Conservation (phyloP, 345 rosid genomes). For the Pistacia vera region DNA sequence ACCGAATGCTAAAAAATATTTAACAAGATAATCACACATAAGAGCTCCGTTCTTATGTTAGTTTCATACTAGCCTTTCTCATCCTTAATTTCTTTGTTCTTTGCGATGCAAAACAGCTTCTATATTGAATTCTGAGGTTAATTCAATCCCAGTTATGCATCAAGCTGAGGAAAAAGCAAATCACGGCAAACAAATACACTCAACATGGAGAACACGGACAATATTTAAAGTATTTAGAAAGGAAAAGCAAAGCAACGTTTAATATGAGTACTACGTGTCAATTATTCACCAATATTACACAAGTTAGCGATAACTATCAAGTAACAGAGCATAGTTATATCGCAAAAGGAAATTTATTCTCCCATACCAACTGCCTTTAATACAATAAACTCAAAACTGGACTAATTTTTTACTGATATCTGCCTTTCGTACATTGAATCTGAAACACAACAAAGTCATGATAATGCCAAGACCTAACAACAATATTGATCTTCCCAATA, state of each 20-base stretch:
- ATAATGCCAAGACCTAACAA: constrained; percentile 6
- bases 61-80: not conserved
- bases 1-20: not conserved
- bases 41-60: not conserved
- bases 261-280: not conserved
- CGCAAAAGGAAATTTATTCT: not conserved
- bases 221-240: not conserved
- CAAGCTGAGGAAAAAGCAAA: not conserved
- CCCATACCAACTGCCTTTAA: not conserved
- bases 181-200: not conserved
- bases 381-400: not conserved
- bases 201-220: not conserved
- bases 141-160: not conserved
- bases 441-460: not conserved
- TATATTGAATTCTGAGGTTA: not conserved
- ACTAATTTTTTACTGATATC: constrained; percentile 17
- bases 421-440: constrained; percentile 24
- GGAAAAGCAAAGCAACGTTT: not conserved
- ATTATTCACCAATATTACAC: too few species aligned
- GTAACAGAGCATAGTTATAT: not conserved
- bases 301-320: not conserved
- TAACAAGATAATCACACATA: not conserved
- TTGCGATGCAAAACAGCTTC: not conserved
- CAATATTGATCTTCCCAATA: constrained; percentile 6
- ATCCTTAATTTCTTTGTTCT: not conserved